A percentile compares a stretch with the other conserved stretches of the same genome.
Evolutionary conservation across 805 yeast species (phyloP).

Genomic region (Blastobotrys chiropterorum): DNA sequence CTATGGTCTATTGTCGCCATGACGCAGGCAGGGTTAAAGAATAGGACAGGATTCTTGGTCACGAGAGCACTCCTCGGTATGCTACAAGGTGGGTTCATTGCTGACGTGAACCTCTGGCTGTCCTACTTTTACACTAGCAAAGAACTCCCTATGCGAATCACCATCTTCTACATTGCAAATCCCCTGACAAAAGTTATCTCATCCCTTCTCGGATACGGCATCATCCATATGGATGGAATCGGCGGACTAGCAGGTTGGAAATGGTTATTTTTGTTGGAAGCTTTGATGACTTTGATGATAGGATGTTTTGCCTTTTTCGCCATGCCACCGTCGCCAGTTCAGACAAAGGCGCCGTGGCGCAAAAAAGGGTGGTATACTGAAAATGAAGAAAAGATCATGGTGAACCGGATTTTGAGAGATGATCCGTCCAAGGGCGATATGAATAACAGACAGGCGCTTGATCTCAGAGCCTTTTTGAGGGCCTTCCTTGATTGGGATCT

Average conservation of each 20-base stretch:
- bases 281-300: conserved; percentile 40
- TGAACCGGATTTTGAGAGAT: conserved; percentile 53
- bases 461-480: conserved; percentile 34
- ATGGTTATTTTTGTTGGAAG: conserved; percentile 47
- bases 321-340: conserved; percentile 49
- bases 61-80: conserved; percentile 36
- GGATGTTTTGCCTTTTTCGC: conserved; percentile 40
- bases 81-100: conserved; percentile 39
- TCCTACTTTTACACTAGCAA: conserved; percentile 34
- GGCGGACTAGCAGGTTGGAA: conserved; percentile 42
- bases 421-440: conserved; percentile 61
- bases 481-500: conserved; percentile 45
- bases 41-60: conserved; percentile 27
- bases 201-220: conserved; percentile 39
- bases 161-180: conserved; percentile 35
- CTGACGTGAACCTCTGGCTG: conserved; percentile 36
- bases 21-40: conserved; percentile 27
- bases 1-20: conserved; percentile 36
- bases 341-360: conserved; percentile 40
- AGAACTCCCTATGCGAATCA: conserved; percentile 34
- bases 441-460: conserved; percentile 53
- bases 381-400: conserved; percentile 51
- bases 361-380: conserved; percentile 51
- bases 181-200: conserved; percentile 47
- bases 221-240: conserved; percentile 36